Evolutionary conservation across 345 rosid species (phyloP).

Genomic region (rapeseed (Brassica napus)): DNA sequence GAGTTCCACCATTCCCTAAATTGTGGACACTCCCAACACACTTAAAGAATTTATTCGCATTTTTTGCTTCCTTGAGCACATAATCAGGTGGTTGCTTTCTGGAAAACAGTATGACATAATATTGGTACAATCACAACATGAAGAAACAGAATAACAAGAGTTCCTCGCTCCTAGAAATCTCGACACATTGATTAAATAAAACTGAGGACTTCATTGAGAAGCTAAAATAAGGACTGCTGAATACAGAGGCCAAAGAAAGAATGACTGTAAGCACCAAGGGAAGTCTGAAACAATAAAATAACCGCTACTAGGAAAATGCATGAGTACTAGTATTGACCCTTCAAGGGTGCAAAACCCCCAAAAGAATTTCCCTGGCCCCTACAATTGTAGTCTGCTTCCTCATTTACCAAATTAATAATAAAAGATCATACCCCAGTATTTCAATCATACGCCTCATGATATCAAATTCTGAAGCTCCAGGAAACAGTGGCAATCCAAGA

Average conservation of each 20-base stretch:
- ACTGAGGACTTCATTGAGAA: slow-evolving; percentile 11
- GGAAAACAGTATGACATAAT: slow-evolving; percentile 42
- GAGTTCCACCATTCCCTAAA: slow-evolving; percentile 58
- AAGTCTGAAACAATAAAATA: background rate
- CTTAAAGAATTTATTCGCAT: slow-evolving; percentile 83
- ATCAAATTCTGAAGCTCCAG: slow-evolving; percentile 99
- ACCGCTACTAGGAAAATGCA: background rate
- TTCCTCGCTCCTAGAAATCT: slow-evolving; percentile 15
- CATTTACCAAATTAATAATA: slow-evolving; percentile 15
- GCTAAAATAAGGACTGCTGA: slow-evolving; percentile 3
- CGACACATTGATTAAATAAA: background rate
- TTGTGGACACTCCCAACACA: slow-evolving; percentile 82
- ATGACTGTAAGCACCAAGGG: background rate
- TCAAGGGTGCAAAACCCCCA: background rate
- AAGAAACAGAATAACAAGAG: slow-evolving; percentile 5
- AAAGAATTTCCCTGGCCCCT: slow-evolving; percentile 61
- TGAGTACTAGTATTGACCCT: background rate
- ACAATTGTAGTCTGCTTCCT: slow-evolving; percentile 13
- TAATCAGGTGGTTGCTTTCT: slow-evolving; percentile 98
- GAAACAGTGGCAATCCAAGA: slow-evolving; percentile 94
- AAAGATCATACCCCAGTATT: slow-evolving; percentile 76
- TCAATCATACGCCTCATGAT: slow-evolving; percentile 86
- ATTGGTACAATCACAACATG: slow-evolving; percentile 12
- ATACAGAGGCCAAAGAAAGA: slow-evolving; percentile 9
- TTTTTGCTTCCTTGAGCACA: slow-evolving; percentile 90